A percentile compares a stretch with the other conserved stretches of the same genome.
phyloP scores from a whole-genome alignment of 768 basidiomycete species.

The Mycena vitilis region DNA sequence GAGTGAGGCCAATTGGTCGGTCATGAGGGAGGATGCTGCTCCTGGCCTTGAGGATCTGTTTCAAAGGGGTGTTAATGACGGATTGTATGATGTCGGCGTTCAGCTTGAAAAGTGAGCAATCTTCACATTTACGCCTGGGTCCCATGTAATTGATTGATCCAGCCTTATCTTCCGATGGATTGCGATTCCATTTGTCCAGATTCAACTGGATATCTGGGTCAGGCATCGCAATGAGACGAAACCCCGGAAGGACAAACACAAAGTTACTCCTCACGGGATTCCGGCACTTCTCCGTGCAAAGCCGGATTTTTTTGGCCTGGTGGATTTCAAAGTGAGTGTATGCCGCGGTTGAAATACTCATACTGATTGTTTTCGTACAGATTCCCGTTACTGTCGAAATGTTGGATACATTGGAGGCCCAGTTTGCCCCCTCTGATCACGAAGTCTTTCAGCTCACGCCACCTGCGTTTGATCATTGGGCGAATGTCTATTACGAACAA shows the following conservation, averaged over 20 bases:
- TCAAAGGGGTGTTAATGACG: conserved; percentile 43
- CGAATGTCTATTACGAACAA: conserved; percentile 30
- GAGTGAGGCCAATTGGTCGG: conserved; percentile 3
- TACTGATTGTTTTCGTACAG: conserved; percentile 29
- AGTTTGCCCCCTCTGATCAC: conserved; percentile 42
- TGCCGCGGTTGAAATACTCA: too few relatives aligned
- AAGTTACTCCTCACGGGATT: conserved; percentile 51
- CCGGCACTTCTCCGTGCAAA: conserved; percentile 45
- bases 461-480: conserved; percentile 40
- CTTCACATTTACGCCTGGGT: background rate
- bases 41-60: conserved; percentile 50
- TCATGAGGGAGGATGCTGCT: conserved; percentile 21
- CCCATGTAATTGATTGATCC: background rate
- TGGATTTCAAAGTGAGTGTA: conserved; percentile 48
- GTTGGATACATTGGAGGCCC: conserved; percentile 36
- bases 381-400: conserved; percentile 34
- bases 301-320: conserved; percentile 42
- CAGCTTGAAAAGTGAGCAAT: conserved; percentile 40
- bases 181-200: conserved; percentile 50
- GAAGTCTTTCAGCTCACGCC: background rate
- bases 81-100: conserved; percentile 45
- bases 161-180: conserved; percentile 50
- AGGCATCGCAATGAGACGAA: conserved; percentile 37
- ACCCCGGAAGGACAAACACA: conserved; percentile 42
- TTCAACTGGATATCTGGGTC: conserved; percentile 47